Evolutionary conservation across 2,329 filamentous ascomycete genomes (phyloP), one percentile per base, ranked within the genome.

Genomic region (Karstenula rhodostoma): DNA sequence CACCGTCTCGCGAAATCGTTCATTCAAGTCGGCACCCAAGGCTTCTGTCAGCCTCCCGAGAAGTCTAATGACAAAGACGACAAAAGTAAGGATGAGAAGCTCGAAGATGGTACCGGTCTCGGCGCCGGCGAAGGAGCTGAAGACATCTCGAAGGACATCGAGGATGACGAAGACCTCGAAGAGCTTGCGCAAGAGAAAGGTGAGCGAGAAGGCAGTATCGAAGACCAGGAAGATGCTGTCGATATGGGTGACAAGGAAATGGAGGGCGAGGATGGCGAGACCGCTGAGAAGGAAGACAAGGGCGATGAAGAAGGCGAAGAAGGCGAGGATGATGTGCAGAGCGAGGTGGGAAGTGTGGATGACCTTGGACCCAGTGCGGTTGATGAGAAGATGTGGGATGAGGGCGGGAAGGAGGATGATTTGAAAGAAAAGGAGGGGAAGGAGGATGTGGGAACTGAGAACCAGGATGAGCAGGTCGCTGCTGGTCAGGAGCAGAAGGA

Each of bases 361-460:
- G 93, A 96, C 70, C 83, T 97, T 44, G 94, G 97, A 68, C 90
- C 93, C 13, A 91, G 89, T 17, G 92, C 94, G 22, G 91, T 98
- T 1, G 96, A 99, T 74, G 96, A 99, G 81, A 99, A 98, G 83
- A 93, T 98, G 86, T 99, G 95, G 95, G 94, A 99, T 78, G 94
- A 93, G 42, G 89, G 89, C 48, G 89, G 92, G 46, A 85, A 90
- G 50, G 86, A 94, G 47, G 88, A 94, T 50, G 89, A 91, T 1
- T 90, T 94, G 50, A 95, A 95, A 67, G 91, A 97, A 47, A 90
- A 92, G 71, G 84, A 92, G 72, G 89, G 88, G 6, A 88, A 93
- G 57, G 85, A 81, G 12, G 77, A 76, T 44, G 73, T 81, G 46
- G 81, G 79, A 67, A 86, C 79, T 66, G 83, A 68, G 78, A 84